These are phyloP conservation scores for Fusarium sp. DNA, from an alignment of 2,329 filamentous ascomycete genomes.

Conservation along the genomic window DNA sequence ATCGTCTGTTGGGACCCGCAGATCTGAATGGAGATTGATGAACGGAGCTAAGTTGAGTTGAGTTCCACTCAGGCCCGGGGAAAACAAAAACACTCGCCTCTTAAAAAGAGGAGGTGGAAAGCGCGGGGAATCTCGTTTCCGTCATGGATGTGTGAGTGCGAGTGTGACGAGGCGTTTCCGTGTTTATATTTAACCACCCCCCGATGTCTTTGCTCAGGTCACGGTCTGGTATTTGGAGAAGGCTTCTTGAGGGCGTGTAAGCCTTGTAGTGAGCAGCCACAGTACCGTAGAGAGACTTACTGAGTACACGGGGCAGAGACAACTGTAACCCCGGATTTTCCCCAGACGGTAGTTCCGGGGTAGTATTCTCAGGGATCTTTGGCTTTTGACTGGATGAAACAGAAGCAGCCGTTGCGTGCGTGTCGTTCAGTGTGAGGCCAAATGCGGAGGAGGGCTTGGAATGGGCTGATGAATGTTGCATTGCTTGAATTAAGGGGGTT, in stretches of 20 bases:
- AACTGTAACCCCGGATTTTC: slow-evolving; percentile 31
- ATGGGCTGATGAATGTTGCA: slow-evolving; percentile 40
- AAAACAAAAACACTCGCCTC: slow-evolving; percentile 2
- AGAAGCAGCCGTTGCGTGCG: slow-evolving; percentile 1
- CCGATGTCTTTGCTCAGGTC: slow-evolving; percentile 7
- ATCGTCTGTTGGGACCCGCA: slow-evolving; percentile 10
- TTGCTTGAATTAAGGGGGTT: background rate
- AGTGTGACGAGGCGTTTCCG: slow-evolving; percentile 18
- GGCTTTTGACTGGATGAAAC: slow-evolving; percentile 31
- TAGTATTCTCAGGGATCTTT: slow-evolving; percentile 20
- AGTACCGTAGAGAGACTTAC: slow-evolving; percentile 27
- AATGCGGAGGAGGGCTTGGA: slow-evolving; percentile 28
- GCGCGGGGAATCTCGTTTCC: slow-evolving; percentile 36
- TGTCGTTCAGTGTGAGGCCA: slow-evolving; percentile 23
- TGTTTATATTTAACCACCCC: background rate
- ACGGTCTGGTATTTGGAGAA: slow-evolving; percentile 34
- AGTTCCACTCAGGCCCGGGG: slow-evolving; percentile 18
- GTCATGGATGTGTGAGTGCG: slow-evolving; percentile 41
- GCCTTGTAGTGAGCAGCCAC: slow-evolving; percentile 11
- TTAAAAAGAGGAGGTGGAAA: slow-evolving; percentile 25
- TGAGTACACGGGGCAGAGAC: slow-evolving; percentile 13
- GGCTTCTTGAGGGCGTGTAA: background rate
- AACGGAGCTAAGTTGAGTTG: slow-evolving; percentile 19
- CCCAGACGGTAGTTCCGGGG: slow-evolving; percentile 26
- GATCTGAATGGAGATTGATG: slow-evolving; percentile 12